Base-by-base conservation (phyloP, 2,329 filamentous ascomycete species). In the Rhexocercosporidium sp. region DNA sequence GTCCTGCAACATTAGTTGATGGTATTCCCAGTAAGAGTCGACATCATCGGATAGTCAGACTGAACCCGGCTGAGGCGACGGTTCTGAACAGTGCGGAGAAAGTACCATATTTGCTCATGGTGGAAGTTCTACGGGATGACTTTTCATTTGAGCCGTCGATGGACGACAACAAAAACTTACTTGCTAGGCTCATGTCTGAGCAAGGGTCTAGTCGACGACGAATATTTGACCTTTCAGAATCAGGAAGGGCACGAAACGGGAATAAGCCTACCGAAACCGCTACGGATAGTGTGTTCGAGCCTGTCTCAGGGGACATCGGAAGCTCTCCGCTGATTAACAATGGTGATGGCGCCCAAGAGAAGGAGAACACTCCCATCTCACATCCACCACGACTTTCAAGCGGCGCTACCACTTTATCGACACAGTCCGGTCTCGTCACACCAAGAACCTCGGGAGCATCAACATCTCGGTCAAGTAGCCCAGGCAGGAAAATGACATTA, bases 41-140 rank as follows among this genome's bases (percentile, higher is more conserved):
- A 64, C 93, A 96, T 77, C 92, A 96, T 76, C 88, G 92, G 41
- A 93, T 96, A 67, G 92, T 96, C 54, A 87, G 92, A 44, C 84
- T 96, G 59, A 96, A 94, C 75, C 93, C 92, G 7, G 91, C 92
- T 1, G 92, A 96, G 78, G 90, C 92, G 6, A 95, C 92, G 0
- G 93, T 94, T 64, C 81, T 96, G 61, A 96, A 96, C 78, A 96
- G 92, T 77, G 92, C 92, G 4, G 92, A 96, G 77, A 92, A 94
- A 76, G 92, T 96, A 53, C 92, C 92, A 0, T 96, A 94, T 78
- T 79, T 96, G 59, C 84, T 96, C 31, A 94, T 96, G 92, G 88
- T 95, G 2, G 92, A 96, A 76, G 89, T 96, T 25, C 80, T 96
- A 57, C 84, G 90, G 27, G 92, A 95, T 71, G 92, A 96, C 74